Evolutionary conservation across 257 asterid genomes (phyloP), one percentile per base, ranked within the genome.

Genomic region (Scutellaria minor): DNA sequence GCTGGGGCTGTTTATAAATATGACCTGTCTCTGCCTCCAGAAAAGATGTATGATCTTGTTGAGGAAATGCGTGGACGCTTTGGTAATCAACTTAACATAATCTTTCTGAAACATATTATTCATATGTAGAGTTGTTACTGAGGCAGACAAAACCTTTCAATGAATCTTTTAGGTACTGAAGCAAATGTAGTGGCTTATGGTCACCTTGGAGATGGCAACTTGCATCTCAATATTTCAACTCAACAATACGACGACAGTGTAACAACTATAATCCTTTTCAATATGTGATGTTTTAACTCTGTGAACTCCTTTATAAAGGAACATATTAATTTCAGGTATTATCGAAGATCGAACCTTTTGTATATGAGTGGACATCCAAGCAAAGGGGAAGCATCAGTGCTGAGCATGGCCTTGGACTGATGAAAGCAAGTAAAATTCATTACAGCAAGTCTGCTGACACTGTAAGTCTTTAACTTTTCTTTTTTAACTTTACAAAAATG

Each of bases 351-450:
- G 98, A 94, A 78, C 98, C 99, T 57, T 94, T 94, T 75, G 96
- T 94, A 60, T 94, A 91, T 55, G 98, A 94, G 79, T 94, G 99
- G 99, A 91, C 98, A 67, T 91, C 99, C 46, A 88, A 87, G 85
- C 96, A 94, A 73, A 84, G 83, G 3, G 99, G 99, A 52, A 94
- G 99, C 84, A 94, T 94, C 74, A 94, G 99, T 35, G 98, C 99
- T 0, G 99, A 94, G 80, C 99, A 94, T 68, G 99, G 97, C 60
- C 88, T 94, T 66, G 99, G 99, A 75, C 80, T 89, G 80, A 89
- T 94, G 99, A 94, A 94, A 85, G 99, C 99, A 22, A 74, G 78
- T 67, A 94, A 91, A 83, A 89, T 94, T 64, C 89, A 91, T 72
- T 94, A 91, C 86, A 91, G 97, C 98, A 94, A 94, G 81, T 89